These are phyloP conservation scores for Penicillium ucsense DNA, from an alignment of 495 filamentous ascomycete species.

Conservation along the genomic window DNA sequence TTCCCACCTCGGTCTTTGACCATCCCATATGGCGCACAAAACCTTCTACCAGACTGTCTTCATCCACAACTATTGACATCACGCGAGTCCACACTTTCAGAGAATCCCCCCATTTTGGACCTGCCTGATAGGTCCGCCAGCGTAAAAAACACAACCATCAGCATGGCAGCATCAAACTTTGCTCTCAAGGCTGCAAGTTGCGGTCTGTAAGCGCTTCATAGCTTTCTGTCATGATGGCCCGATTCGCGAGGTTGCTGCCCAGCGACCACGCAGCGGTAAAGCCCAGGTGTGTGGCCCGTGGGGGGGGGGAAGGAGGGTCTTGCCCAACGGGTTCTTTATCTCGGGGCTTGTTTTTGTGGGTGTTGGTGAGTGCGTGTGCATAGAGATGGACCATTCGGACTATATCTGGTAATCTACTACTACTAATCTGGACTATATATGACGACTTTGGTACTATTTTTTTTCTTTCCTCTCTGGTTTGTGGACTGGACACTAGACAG, in stretches of 20 bases:
- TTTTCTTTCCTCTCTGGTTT: not conserved
- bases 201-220: slow-evolving; percentile 26
- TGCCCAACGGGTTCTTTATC: slow-evolving; percentile 27
- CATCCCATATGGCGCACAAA: too few relatives aligned
- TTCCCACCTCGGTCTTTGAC: too few relatives aligned
- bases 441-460: not conserved
- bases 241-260: slow-evolving; percentile 30
- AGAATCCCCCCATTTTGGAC: too few relatives aligned
- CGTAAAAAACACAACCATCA: too few relatives aligned
- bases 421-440: too few relatives aligned
- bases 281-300: slow-evolving; percentile 20
- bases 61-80: too few relatives aligned
- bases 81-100: too few relatives aligned
- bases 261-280: slow-evolving; percentile 29
- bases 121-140: too few relatives aligned
- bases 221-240: slow-evolving; percentile 10
- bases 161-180: too few relatives aligned
- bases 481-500: too few relatives aligned
- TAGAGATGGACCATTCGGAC: slow-evolving; percentile 3
- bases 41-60: too few relatives aligned
- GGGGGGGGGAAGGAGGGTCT: slow-evolving; percentile 4
- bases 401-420: too few relatives aligned
- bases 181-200: slow-evolving; percentile 16
- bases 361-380: slow-evolving; percentile 6
- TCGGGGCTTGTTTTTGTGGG: slow-evolving; percentile 4